phyloP scores from a whole-genome alignment of 768 basidiomycete species.

The Lactifluus pinguis region DNA sequence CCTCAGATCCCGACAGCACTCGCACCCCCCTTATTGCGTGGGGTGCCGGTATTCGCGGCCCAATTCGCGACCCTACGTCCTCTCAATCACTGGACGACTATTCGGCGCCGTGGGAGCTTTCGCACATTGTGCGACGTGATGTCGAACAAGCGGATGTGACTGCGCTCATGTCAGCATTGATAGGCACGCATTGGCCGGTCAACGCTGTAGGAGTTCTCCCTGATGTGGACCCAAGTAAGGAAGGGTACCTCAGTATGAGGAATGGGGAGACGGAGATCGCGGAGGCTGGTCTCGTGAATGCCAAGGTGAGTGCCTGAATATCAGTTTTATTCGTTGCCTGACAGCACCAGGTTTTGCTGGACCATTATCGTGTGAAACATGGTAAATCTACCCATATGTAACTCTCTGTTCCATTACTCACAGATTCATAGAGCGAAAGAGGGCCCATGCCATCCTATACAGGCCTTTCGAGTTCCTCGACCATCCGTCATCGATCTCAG shows the following conservation, averaged over 20 bases:
- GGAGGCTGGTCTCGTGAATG: conserved; percentile 51
- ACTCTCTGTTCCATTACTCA: background rate
- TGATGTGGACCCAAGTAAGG: conserved; percentile 51
- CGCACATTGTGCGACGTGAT: no score
- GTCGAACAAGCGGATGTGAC: conserved; percentile 47
- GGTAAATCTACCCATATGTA: conserved; percentile 33
- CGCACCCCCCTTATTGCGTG: no score
- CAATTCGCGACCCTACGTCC: no score
- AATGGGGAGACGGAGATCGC: conserved; percentile 45
- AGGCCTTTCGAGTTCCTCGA: conserved; percentile 49
- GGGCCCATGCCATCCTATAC: conserved; percentile 48
- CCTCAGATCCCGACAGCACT: no score
- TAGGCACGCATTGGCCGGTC: conserved; percentile 68
- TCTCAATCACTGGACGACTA: conserved; percentile 47
- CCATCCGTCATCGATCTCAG: conserved; percentile 20
- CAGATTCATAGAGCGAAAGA: conserved; percentile 47
- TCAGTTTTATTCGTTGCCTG: background rate
- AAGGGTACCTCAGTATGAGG: conserved; percentile 47
- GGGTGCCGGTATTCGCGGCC: no score
- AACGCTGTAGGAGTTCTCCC: conserved; percentile 80
- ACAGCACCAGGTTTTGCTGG: conserved; percentile 47
- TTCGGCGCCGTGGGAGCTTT: conserved; percentile 21
- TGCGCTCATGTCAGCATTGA: conserved; percentile 63
- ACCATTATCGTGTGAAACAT: conserved; percentile 72
- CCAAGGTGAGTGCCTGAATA: conserved; percentile 34